phyloP scores from a whole-genome alignment of 140 eudicot genomes.

The Bidens hawaiensis region DNA sequence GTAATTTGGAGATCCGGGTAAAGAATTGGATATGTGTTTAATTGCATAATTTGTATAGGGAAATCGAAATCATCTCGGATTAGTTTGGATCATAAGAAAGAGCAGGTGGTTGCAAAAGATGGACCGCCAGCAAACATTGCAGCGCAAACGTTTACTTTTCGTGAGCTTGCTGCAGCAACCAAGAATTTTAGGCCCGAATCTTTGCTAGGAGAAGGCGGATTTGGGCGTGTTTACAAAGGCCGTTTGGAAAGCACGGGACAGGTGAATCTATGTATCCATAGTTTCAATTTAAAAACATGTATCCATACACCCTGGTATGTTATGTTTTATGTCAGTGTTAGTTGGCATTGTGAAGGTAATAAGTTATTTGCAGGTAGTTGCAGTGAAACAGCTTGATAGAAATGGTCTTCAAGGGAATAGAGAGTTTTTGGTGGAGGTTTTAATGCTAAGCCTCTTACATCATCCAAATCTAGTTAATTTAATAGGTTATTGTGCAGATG shows the following conservation, averaged over 20 bases:
- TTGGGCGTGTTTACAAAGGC: slow-evolving; percentile 94
- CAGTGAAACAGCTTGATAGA: slow-evolving; percentile 92
- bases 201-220: slow-evolving; percentile 95
- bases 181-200: slow-evolving; percentile 82
- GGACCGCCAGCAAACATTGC: slow-evolving; percentile 83
- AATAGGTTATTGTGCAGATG: slow-evolving; percentile 99
- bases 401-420: slow-evolving; percentile 98
- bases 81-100: slow-evolving; percentile 83
- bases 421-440: slow-evolving; percentile 95
- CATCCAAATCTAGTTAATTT: slow-evolving; percentile 91
- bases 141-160: slow-evolving; percentile 94
- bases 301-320: background rate
- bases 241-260: slow-evolving; percentile 87
- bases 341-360: slow-evolving; percentile 3
- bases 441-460: slow-evolving; percentile 95
- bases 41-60: slow-evolving; percentile 34
- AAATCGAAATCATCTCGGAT: slow-evolving; percentile 71
- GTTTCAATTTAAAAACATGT: background rate
- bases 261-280: slow-evolving; percentile 30
- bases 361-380: slow-evolving; percentile 72
- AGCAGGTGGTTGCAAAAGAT: slow-evolving; percentile 60
- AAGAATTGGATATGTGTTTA: background rate
- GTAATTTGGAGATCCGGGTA: slow-evolving; percentile 32
- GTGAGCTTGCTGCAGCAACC: slow-evolving; percentile 96
- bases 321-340: background rate